Conservation (phyloP, 2,329 filamentous ascomycete genomes). For the Pestalotiopsis sp. region DNA sequence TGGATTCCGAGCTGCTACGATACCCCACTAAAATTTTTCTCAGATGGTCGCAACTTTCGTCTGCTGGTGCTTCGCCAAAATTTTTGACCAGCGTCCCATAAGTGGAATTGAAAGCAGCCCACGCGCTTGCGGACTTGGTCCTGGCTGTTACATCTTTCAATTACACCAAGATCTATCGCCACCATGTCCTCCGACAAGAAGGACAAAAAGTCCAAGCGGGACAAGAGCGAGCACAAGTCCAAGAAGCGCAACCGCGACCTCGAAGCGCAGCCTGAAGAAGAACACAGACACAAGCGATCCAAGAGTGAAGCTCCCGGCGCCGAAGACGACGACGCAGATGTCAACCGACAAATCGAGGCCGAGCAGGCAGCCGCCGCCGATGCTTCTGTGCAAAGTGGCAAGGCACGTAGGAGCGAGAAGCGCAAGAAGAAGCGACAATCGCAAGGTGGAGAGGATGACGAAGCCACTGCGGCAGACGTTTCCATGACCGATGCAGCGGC, state of each 20-base stretch:
- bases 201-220: constrained; percentile 24
- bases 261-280: constrained; percentile 25
- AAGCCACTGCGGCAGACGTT: not conserved
- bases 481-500: constrained; percentile 18
- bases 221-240: constrained; percentile 19
- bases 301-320: constrained; percentile 34
- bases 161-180: not conserved
- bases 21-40: constrained; percentile 15
- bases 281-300: constrained; percentile 54
- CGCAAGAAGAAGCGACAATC: constrained; percentile 31
- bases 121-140: not conserved
- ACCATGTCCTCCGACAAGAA: constrained; percentile 18
- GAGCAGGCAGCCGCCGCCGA: constrained; percentile 1
- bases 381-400: constrained; percentile 33
- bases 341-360: not conserved
- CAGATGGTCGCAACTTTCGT: not conserved
- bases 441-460: constrained; percentile 22
- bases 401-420: constrained; percentile 48
- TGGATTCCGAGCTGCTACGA: not conserved
- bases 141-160: not conserved
- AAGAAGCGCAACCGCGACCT: constrained; percentile 31
- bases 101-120: not conserved
- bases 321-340: constrained; percentile 10
- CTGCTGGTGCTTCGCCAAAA: not conserved
- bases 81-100: not conserved